Conservation (phyloP, 2,329 filamentous ascomycete species). For the Clonostachys byssicola region DNA sequence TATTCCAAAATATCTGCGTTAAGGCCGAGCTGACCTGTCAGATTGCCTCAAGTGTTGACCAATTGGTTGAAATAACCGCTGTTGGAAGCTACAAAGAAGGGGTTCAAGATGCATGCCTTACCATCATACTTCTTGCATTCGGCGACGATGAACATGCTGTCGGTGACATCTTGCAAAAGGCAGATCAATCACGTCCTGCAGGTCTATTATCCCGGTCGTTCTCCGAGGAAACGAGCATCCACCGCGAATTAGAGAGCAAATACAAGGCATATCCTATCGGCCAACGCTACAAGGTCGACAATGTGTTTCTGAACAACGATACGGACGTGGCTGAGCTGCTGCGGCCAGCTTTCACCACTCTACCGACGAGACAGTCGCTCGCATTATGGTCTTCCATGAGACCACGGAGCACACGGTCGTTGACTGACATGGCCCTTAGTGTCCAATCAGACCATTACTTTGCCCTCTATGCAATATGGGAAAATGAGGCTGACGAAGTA, state of each 20-base stretch:
- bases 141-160: slow-evolving; percentile 26
- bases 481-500: slow-evolving; percentile 36
- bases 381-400: slow-evolving; percentile 47
- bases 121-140: slow-evolving; percentile 34
- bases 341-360: slow-evolving; percentile 37
- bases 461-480: slow-evolving; percentile 46
- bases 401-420: slow-evolving; percentile 28
- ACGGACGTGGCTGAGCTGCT: slow-evolving; percentile 37
- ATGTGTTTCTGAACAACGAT: slow-evolving; percentile 43
- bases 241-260: slow-evolving; percentile 35
- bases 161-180: slow-evolving; percentile 20
- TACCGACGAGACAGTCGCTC: slow-evolving; percentile 38
- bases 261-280: slow-evolving; percentile 37
- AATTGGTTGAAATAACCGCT: slow-evolving; percentile 8
- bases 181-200: slow-evolving; percentile 28
- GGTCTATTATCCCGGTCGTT: slow-evolving; percentile 29
- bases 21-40: not conserved
- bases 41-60: slow-evolving; percentile 7
- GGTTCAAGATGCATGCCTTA: slow-evolving; percentile 13
- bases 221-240: slow-evolving; percentile 31
- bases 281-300: slow-evolving; percentile 45
- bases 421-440: slow-evolving; percentile 47
- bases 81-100: slow-evolving; percentile 6
- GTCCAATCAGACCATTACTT: slow-evolving; percentile 55
- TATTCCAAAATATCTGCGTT: not conserved